A percentile compares a stretch with the other conserved stretches of the same genome.
phyloP scores from a whole-genome alignment of 2,329 filamentous ascomycete genomes.

The Paecilomyces formosus region DNA sequence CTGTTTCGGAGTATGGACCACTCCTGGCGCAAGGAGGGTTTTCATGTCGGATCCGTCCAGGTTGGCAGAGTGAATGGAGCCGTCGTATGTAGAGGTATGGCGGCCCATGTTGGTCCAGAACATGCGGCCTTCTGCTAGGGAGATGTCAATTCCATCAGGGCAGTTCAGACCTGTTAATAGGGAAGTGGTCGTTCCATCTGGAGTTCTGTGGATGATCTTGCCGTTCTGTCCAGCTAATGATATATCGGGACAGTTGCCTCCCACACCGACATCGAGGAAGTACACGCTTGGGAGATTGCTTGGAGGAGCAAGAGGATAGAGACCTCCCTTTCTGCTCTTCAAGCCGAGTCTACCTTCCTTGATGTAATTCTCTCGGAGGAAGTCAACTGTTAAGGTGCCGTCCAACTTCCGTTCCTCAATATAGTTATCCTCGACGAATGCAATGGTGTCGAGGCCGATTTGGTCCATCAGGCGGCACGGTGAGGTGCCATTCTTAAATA shows the following conservation, averaged over 20 bases:
- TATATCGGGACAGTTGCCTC: slow-evolving; percentile 11
- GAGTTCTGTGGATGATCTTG: background rate
- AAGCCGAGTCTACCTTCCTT: slow-evolving; percentile 35
- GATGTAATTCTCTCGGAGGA: slow-evolving; percentile 39
- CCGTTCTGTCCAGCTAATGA: slow-evolving; percentile 5
- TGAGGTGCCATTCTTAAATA: slow-evolving; percentile 28
- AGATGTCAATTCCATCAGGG: slow-evolving; percentile 43
- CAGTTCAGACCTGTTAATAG: slow-evolving; percentile 14
- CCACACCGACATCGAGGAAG: slow-evolving; percentile 17
- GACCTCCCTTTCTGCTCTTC: slow-evolving; percentile 34
- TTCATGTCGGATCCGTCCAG: slow-evolving; percentile 42
- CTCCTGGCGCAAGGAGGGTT: slow-evolving; percentile 37
- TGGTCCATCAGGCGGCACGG: slow-evolving; percentile 35
- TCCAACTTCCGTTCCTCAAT: slow-evolving; percentile 40
- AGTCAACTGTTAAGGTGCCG: slow-evolving; percentile 33
- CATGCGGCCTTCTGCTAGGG: slow-evolving; percentile 22
- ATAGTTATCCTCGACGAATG: slow-evolving; percentile 48
- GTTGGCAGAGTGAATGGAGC: slow-evolving; percentile 36
- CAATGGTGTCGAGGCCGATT: slow-evolving; percentile 48
- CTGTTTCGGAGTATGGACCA: slow-evolving; percentile 45
- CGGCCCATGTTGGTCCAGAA: slow-evolving; percentile 47
- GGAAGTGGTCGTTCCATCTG: background rate
- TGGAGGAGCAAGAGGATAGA: slow-evolving; percentile 24
- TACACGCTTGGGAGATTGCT: slow-evolving; percentile 6
- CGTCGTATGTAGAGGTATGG: slow-evolving; percentile 28